These are phyloP conservation scores for Microsporum audouinii DNA, from an alignment of 2,329 filamentous ascomycete genomes.

Conservation along the genomic window DNA sequence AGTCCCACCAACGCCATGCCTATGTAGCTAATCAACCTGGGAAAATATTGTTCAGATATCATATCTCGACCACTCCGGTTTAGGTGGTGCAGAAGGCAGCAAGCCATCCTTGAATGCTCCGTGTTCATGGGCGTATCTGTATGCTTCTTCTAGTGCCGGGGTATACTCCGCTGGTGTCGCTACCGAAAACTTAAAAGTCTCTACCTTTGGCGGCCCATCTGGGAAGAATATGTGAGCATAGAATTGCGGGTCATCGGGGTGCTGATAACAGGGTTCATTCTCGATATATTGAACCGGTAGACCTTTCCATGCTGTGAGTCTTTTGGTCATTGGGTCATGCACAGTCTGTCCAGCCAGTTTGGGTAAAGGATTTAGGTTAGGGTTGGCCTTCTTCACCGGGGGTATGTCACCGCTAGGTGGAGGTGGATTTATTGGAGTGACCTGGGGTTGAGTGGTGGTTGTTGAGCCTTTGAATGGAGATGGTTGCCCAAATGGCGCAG, in stretches of 20 bases:
- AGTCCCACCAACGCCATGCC: neutral
- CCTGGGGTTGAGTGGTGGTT: conserved; percentile 14
- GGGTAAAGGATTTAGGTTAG: conserved; percentile 13
- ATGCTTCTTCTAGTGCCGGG: conserved; percentile 47
- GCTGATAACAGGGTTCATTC: conserved; percentile 40
- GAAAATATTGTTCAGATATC: conserved; percentile 45
- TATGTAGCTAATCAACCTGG: neutral
- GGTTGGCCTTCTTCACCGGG: conserved; percentile 12
- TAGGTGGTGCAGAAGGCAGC: conserved; percentile 68
- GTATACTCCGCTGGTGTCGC: conserved; percentile 43
- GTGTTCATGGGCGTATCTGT: conserved; percentile 51
- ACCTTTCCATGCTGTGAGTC: conserved; percentile 51
- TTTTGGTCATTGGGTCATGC: conserved; percentile 26
- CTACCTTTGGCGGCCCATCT: conserved; percentile 49
- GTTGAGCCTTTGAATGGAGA: conserved; percentile 17
- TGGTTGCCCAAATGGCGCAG: conserved; percentile 21
- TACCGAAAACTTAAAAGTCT: conserved; percentile 38
- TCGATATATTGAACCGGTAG: conserved; percentile 50
- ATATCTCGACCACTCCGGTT: conserved; percentile 62
- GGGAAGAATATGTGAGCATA: conserved; percentile 63
- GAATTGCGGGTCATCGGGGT: conserved; percentile 42
- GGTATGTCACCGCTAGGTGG: neutral
- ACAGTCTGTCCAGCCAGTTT: conserved; percentile 28
- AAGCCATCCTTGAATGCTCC: conserved; percentile 58
- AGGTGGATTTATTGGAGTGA: neutral